These are phyloP conservation scores for Microbotryum lychnidis-dioicae DNA, from an alignment of 1,284 basidiomycete genomes.

Conservation along the genomic window DNA sequence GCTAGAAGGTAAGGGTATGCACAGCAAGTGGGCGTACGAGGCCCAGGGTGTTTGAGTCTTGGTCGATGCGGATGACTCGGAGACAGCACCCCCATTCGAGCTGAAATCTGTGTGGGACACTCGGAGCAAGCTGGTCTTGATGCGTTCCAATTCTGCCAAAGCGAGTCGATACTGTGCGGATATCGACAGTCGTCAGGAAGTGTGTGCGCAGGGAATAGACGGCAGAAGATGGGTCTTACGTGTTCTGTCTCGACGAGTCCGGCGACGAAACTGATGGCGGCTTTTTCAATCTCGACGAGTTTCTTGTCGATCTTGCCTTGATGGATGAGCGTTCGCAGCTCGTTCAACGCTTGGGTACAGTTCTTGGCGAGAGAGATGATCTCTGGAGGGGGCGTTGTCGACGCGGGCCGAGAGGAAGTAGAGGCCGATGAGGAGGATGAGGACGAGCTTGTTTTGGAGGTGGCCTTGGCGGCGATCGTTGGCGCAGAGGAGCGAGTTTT, in stretches of 20 bases:
- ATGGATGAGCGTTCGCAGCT: constrained; percentile 39
- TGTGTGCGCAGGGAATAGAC: no score
- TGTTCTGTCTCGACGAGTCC: constrained; percentile 55
- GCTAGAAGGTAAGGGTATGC: constrained; percentile 14
- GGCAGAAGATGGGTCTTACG: constrained; percentile 2
- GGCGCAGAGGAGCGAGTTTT: constrained; percentile 35
- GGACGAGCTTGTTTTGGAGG: constrained; percentile 1
- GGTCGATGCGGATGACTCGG: no score
- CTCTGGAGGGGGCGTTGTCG: neutral
- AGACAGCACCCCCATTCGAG: no score
- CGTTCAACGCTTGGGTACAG: constrained; percentile 36
- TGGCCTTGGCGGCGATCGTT: no score
- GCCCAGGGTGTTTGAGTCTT: no score
- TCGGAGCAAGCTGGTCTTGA: no score
- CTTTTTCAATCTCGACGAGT: constrained; percentile 58
- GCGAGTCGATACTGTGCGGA: constrained; percentile 18
- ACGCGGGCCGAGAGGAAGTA: neutral
- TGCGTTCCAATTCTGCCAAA: constrained; percentile 5
- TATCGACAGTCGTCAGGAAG: neutral
- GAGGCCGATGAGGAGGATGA: constrained; percentile 9
- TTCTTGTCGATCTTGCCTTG: constrained; percentile 12
- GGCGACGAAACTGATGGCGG: constrained; percentile 55
- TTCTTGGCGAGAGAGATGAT: constrained; percentile 34
- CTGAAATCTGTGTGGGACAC: no score
- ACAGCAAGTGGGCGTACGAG: constrained; percentile 1